A percentile compares a stretch with the other conserved stretches of the same genome.
phyloP scores from a whole-genome alignment of 345 rosid species.

The Hibiscus trionum region DNA sequence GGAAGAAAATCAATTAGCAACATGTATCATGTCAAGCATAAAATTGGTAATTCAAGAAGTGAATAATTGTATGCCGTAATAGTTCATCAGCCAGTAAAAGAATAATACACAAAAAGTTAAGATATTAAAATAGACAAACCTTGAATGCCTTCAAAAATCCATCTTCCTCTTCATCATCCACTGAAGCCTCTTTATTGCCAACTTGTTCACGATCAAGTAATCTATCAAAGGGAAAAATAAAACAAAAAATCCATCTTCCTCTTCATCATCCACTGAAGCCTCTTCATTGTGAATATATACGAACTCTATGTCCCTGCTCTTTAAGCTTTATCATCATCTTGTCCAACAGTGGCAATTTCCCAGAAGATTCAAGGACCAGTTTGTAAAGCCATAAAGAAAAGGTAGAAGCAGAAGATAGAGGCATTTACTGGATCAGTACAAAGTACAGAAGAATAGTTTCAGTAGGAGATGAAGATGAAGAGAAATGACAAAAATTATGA shows the following conservation, averaged over 20 bases:
- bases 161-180: conserved; percentile 92
- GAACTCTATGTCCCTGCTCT: conserved; percentile 98
- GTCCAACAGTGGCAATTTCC: conserved; percentile 85
- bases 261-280: no score
- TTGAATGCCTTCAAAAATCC: conserved; percentile 96
- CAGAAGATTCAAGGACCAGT: conserved; percentile 79
- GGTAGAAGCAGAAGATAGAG: not conserved
- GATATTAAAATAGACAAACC: conserved; percentile 26
- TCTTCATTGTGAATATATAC: conserved; percentile 55
- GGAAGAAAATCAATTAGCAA: not conserved
- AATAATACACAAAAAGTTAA: not conserved
- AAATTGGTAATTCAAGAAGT: not conserved
- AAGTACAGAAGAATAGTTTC: not conserved
- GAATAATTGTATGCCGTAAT: not conserved
- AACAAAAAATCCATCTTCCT: no score
- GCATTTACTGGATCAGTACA: conserved; percentile 4
- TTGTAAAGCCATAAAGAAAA: conserved; percentile 31
- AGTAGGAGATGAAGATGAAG: not conserved
- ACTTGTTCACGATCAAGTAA: conserved; percentile 88
- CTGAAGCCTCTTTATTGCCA: conserved; percentile 69
- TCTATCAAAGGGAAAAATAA: conserved; percentile 32
- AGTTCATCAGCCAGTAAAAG: not conserved
- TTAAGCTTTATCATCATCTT: conserved; percentile 96
- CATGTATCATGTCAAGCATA: not conserved
- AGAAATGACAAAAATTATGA: not conserved